Evolutionary conservation across 768 basidiomycete species (phyloP), one percentile per base, ranked within the genome.

Genomic region (Termitomyces sp.): DNA sequence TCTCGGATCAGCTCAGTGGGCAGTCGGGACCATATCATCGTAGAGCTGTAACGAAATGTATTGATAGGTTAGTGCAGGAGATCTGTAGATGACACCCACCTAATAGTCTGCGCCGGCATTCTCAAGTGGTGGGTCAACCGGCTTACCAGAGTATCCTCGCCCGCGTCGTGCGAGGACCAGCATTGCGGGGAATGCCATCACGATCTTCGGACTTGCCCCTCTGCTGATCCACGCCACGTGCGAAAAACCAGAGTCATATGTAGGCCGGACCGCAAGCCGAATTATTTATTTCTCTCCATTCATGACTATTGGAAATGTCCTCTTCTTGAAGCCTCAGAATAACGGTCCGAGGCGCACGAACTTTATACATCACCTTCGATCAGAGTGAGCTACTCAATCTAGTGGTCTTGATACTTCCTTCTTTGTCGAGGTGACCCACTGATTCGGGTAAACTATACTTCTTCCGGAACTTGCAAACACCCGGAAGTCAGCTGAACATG

Each of bases 1-100:
- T 75, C 72, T 23, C 70, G 66, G 33, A 72, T 67, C 6, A 74
- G 67, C 62, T 76, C 74, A 13, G 66, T 61, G 26, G 73, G 74
- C 30, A 76, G 66, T 30, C 64, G 64, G 16, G 67, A 59, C 74
- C 75, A 76, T 26, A 71, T 47, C 12, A 38, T 3, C 2, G 38
- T 54, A 10, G 26, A 16, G 16, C 53, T 44, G 30, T 1, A 32
- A 6, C 32, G 23, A 23, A n/a, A 30, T n/a, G 18, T 44, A 30
- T n/a, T 18, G 32, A 40, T 28, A 28, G 14, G 23, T 53, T 12
- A 18, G 28, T 33, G n/a, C 30, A 12, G n/a, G 32, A 35, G 33
- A 35, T 13, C n/a, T 1, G 16, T 50, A 32, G 30, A 16, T 20
- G 3, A 4, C 30, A 32, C 30, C 18, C 30, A 50, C 32, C 32